Evolutionary conservation across 1,284 basidiomycete species (phyloP).

Genomic region (Papiliotrema fonsecae): DNA sequence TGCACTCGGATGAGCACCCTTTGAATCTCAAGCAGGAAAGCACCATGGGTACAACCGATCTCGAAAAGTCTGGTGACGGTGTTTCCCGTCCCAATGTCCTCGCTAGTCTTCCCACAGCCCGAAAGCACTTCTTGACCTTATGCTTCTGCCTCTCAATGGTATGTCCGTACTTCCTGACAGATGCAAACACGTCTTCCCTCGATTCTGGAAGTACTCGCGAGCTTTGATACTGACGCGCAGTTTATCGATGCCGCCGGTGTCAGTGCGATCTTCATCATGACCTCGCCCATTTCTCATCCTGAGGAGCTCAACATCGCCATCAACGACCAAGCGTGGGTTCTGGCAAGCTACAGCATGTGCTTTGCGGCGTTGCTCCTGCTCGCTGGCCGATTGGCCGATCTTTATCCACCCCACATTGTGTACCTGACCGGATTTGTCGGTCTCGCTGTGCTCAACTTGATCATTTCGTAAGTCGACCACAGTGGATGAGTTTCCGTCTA

Average conservation of each 20-base stretch:
- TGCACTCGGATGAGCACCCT: too few species aligned
- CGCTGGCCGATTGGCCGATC: constrained; percentile 6
- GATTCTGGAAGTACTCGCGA: background rate
- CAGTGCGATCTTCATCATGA: constrained; percentile 41
- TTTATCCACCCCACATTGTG: constrained; percentile 32
- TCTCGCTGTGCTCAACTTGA: constrained; percentile 39
- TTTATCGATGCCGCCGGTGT: constrained; percentile 41
- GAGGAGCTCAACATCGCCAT: constrained; percentile 28
- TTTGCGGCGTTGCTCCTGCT: constrained; percentile 28
- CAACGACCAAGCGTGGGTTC: constrained; percentile 39
- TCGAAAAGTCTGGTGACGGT: too few species aligned
- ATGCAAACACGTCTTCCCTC: background rate
- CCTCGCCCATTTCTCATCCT: constrained; percentile 38
- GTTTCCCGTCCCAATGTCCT: constrained; percentile 20
- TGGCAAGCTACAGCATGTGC: constrained; percentile 29
- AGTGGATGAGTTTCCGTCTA: background rate
- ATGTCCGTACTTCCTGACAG: constrained; percentile 7
- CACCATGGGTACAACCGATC: too few species aligned
- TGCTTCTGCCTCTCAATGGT: constrained; percentile 34
- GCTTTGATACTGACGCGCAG: background rate
- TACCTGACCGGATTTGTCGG: constrained; percentile 41
- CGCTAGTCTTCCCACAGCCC: constrained; percentile 15
- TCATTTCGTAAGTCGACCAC: constrained; percentile 20
- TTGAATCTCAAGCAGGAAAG: too few species aligned
- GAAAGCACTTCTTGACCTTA: constrained; percentile 32